phyloP scores from a whole-genome alignment of 768 basidiomycete species.

The Dentipellis sp. region DNA sequence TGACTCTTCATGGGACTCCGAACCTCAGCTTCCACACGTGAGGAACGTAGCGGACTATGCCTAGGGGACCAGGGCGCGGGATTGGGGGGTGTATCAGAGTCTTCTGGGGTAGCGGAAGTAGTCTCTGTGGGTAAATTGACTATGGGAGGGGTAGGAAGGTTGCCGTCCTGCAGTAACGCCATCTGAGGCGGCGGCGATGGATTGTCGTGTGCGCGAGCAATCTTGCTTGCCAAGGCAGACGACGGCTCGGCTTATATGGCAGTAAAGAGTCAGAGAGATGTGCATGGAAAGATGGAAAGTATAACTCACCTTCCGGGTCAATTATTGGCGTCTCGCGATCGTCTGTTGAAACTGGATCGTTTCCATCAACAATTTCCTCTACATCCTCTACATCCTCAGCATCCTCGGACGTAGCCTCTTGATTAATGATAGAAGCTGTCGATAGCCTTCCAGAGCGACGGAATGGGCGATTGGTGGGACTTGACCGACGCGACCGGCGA shows the following conservation, averaged over 20 bases:
- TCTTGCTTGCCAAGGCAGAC: constrained; percentile 53
- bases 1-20: too few species aligned
- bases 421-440: background rate
- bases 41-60: too few species aligned
- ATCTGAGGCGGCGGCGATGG: constrained; percentile 56
- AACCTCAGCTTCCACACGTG: too few species aligned
- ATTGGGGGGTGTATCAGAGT: too few species aligned
- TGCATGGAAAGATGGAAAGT: constrained; percentile 1
- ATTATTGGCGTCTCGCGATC: too few species aligned
- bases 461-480: constrained; percentile 1
- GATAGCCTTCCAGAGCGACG: constrained; percentile 7
- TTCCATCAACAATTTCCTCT: background rate
- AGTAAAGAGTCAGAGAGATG: background rate
- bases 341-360: background rate
- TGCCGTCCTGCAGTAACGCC: background rate
- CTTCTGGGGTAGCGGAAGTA: too few species aligned
- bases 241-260: constrained; percentile 43
- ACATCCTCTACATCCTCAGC: constrained; percentile 1
- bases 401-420: background rate
- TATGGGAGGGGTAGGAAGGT: too few species aligned
- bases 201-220: constrained; percentile 64
- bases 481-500: background rate
- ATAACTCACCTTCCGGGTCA: too few species aligned
- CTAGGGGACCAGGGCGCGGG: too few species aligned
- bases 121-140: too few species aligned